These are phyloP conservation scores for Fagopyrum homotropicum DNA, from an alignment of 148 eudicot genomes.

Conservation along the genomic window DNA sequence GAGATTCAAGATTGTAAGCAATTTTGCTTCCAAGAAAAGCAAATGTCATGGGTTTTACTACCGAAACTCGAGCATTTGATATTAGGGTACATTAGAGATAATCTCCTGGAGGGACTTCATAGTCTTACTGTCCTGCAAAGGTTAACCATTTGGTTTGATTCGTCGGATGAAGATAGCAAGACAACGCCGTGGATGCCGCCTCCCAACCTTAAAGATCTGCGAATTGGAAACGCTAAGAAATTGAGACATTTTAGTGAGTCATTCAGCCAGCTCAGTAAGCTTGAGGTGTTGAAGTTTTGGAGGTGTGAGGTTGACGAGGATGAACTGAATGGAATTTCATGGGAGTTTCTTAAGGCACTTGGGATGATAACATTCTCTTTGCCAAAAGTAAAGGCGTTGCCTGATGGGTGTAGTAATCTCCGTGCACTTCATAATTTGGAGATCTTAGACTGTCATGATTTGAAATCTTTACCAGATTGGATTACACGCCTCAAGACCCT, in stretches of 20 bases:
- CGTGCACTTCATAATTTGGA: neutral
- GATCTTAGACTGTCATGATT: neutral
- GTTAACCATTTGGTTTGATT: neutral
- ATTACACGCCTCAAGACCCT: neutral
- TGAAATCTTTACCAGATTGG: constrained; percentile 3
- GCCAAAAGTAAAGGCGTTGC: neutral
- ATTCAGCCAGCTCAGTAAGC: neutral
- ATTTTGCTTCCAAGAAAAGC: neutral
- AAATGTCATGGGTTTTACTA: neutral
- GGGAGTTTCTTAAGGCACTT: neutral
- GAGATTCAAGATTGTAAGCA: neutral
- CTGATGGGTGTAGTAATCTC: neutral
- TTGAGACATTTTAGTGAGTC: neutral
- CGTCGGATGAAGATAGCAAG: neutral
- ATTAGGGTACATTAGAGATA: neutral
- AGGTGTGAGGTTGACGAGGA: neutral
- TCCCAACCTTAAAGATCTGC: neutral
- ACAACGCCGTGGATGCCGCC: neutral
- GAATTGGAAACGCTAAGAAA: neutral
- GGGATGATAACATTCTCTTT: neutral
- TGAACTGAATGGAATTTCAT: neutral
- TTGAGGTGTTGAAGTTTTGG: neutral
- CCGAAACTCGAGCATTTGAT: neutral
- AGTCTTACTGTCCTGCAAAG: neutral
- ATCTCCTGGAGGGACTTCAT: neutral